These are phyloP conservation scores for Pleoardoris graminearum DNA, from an alignment of 2,329 filamentous ascomycete species.

Conservation along the genomic window DNA sequence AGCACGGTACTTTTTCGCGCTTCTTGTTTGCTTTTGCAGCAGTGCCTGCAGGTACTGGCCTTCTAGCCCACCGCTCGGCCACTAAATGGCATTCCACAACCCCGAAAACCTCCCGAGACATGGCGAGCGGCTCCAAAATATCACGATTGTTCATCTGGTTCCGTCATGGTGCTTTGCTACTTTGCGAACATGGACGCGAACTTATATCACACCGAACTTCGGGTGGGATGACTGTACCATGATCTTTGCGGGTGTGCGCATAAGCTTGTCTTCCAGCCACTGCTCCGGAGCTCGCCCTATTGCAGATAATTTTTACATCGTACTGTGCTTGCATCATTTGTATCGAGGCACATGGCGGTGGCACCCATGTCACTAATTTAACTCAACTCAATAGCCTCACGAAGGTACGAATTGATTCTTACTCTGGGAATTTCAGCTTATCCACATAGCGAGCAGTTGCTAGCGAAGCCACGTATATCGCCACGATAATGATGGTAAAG, in stretches of 20 bases:
- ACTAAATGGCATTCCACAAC: constrained; percentile 28
- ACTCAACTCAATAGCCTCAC: constrained; percentile 29
- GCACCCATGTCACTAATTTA: constrained; percentile 34
- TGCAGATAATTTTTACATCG: constrained; percentile 39
- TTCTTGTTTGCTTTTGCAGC: neutral
- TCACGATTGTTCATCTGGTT: constrained; percentile 42
- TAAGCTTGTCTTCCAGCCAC: no score
- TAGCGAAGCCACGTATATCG: constrained; percentile 45
- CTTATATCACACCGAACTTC: constrained; percentile 44
- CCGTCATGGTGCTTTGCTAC: constrained; percentile 45
- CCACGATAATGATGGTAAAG: constrained; percentile 49
- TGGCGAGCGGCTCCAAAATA: constrained; percentile 25
- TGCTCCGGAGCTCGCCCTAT: neutral
- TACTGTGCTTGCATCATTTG: constrained; percentile 36
- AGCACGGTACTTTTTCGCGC: neutral
- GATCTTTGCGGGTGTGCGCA: constrained; percentile 46
- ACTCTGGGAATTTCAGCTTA: constrained; percentile 7
- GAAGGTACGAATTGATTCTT: constrained; percentile 26
- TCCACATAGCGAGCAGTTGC: constrained; percentile 38
- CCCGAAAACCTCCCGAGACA: constrained; percentile 20
- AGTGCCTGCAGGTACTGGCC: no score
- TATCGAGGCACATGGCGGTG: constrained; percentile 36
- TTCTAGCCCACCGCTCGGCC: neutral
- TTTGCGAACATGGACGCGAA: constrained; percentile 48
- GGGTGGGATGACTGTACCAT: constrained; percentile 52